These are phyloP conservation scores for Picea abies DNA, from an alignment of 83 land plant genomes.

Conservation along the genomic window DNA sequence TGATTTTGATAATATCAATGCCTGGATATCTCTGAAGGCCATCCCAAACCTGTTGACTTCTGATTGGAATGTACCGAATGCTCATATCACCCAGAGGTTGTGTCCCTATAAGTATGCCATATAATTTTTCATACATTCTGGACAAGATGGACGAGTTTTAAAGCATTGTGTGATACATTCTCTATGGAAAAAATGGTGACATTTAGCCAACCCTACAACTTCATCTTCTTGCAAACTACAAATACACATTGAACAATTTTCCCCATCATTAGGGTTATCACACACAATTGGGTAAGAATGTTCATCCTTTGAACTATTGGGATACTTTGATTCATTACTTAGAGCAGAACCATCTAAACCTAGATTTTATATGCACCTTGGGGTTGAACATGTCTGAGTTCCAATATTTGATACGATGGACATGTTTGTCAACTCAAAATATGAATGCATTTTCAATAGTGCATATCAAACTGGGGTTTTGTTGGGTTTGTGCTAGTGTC, in stretches of 20 bases:
- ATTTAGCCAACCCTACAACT: slow-evolving; percentile 25
- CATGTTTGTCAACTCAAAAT: no score
- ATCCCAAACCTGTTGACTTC: neutral
- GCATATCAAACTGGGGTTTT: no score
- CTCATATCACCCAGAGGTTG: slow-evolving; percentile 21
- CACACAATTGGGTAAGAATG: slow-evolving; percentile 13
- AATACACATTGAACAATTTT: slow-evolving; percentile 38
- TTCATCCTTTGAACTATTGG: neutral
- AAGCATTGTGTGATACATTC: slow-evolving; percentile 33
- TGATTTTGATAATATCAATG: slow-evolving; percentile 18
- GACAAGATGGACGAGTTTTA: slow-evolving; percentile 33
- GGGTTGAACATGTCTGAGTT: no score
- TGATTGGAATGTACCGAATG: slow-evolving; percentile 7
- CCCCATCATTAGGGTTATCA: slow-evolving; percentile 21
- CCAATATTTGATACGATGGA: no score
- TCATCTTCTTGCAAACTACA: slow-evolving; percentile 22
- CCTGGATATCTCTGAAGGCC: slow-evolving; percentile 14
- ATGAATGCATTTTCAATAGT: no score
- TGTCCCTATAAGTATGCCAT: slow-evolving; percentile 30
- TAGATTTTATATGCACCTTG: no score
- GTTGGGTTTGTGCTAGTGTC: no score
- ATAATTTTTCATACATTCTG: slow-evolving; percentile 23
- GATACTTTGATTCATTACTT: neutral
- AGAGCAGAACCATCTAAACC: no score
- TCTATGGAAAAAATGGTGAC: slow-evolving; percentile 30